These are phyloP conservation scores for Rhizoctonia solani DNA, from an alignment of 1,284 basidiomycete genomes.

Conservation along the genomic window DNA sequence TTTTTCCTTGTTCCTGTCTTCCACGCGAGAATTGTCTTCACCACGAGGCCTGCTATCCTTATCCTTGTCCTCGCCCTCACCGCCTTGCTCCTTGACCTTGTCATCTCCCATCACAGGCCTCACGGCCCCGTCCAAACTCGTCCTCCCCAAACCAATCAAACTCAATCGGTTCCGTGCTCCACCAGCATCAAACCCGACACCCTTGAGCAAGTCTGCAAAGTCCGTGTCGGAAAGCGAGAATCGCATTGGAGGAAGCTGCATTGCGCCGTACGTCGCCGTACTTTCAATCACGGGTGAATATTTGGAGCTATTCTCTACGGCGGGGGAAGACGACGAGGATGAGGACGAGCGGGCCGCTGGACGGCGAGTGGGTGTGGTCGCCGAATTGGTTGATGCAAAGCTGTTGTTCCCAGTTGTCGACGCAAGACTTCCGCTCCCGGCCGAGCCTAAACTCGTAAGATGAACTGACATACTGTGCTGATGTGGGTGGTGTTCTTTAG, in stretches of 20 bases:
- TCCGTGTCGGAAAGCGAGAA: conserved; percentile 80
- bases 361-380: not conserved
- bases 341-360: conserved; percentile 11
- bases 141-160: not conserved
- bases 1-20: conserved; percentile 40
- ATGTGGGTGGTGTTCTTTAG: not conserved
- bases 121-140: conserved; percentile 3
- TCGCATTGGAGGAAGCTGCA: conserved; percentile 77
- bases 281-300: conserved; percentile 48
- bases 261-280: conserved; percentile 73
- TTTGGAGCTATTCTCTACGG: no score
- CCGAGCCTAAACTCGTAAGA: no score
- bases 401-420: not conserved
- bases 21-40: not conserved
- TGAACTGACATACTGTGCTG: not conserved
- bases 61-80: conserved; percentile 42
- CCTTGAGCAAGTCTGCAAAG: conserved; percentile 58
- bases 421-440: no score
- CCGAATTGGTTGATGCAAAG: not conserved
- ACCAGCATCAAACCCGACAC: no score
- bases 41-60: conserved; percentile 40
- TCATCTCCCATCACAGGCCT: not conserved
- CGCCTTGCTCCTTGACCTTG: not conserved
- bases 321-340: conserved; percentile 24
- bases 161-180: no score